Conservation (phyloP, 441 rosid species). For the Mallotus japonicus region DNA sequence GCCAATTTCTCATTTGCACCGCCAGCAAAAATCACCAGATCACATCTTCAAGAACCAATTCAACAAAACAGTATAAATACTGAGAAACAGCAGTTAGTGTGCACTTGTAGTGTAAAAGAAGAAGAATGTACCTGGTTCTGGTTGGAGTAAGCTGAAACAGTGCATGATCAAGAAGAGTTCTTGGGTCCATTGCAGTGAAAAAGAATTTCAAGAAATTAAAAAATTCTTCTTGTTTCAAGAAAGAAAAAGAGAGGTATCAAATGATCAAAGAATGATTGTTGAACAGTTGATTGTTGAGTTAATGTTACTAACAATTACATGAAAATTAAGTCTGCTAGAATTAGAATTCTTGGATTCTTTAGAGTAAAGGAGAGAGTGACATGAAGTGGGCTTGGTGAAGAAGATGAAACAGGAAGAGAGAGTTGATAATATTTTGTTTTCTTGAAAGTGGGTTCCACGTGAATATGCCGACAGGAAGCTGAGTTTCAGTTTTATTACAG, state of each 20-base stretch:
- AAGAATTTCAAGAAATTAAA: background rate
- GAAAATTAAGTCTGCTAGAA: background rate
- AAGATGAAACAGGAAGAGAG: background rate
- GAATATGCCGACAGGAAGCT: slow-evolving; percentile 26
- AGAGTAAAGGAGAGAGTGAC: background rate
- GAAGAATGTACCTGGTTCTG: slow-evolving; percentile 66
- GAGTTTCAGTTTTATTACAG: too few relatives aligned
- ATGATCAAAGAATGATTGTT: slow-evolving; percentile 4
- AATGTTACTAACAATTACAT: background rate
- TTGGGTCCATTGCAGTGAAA: slow-evolving; percentile 58
- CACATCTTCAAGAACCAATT: slow-evolving; percentile 54
- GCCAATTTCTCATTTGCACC: slow-evolving; percentile 75
- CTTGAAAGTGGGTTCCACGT: slow-evolving; percentile 28
- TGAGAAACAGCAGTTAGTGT: background rate
- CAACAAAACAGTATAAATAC: background rate
- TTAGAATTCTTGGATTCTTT: background rate
- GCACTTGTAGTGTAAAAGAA: background rate
- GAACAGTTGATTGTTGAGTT: background rate
- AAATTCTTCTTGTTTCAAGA: background rate
- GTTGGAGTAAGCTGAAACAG: slow-evolving; percentile 97
- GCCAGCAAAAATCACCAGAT: slow-evolving; percentile 72
- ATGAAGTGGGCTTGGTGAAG: background rate
- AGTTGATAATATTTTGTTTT: background rate
- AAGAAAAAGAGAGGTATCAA: background rate
- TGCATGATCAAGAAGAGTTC: slow-evolving; percentile 74